Evolutionary conservation across 306 rosid genomes (phyloP).

Genomic region (Quercus engelmannii): DNA sequence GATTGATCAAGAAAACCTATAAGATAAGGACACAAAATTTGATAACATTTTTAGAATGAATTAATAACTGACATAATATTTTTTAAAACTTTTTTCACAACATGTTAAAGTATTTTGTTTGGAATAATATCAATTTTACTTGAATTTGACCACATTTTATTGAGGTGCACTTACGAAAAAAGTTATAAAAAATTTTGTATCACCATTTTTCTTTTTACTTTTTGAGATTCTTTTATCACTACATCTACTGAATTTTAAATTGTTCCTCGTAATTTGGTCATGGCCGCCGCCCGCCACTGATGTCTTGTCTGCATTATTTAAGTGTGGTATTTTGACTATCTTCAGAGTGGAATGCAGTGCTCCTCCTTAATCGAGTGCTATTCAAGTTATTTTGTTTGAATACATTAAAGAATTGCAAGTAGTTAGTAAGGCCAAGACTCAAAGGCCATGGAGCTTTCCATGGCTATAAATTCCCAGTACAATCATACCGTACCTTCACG

Average conservation of each 20-base stretch:
- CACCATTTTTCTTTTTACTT: too few relatives aligned
- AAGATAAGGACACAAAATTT: too few relatives aligned
- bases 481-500: not conserved
- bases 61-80: too few relatives aligned
- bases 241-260: not conserved
- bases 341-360: not conserved
- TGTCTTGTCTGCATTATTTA: not conserved
- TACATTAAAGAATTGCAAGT: not conserved
- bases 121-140: too few relatives aligned
- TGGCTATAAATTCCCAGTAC: not conserved
- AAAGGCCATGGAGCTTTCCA: not conserved
- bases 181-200: too few relatives aligned
- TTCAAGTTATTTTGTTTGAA: not conserved
- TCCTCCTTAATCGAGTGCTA: not conserved
- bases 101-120: not conserved
- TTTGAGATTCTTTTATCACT: too few relatives aligned
- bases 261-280: not conserved
- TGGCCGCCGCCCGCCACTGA: not conserved
- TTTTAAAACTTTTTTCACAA: not conserved
- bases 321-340: not conserved
- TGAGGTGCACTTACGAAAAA: too few relatives aligned
- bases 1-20: not conserved
- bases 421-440: not conserved
- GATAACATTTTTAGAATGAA: too few relatives aligned
- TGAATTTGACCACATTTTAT: too few relatives aligned